Base-by-base conservation (phyloP, 2,329 filamentous ascomycete genomes). In the Aspergillus sclerotialis region DNA sequence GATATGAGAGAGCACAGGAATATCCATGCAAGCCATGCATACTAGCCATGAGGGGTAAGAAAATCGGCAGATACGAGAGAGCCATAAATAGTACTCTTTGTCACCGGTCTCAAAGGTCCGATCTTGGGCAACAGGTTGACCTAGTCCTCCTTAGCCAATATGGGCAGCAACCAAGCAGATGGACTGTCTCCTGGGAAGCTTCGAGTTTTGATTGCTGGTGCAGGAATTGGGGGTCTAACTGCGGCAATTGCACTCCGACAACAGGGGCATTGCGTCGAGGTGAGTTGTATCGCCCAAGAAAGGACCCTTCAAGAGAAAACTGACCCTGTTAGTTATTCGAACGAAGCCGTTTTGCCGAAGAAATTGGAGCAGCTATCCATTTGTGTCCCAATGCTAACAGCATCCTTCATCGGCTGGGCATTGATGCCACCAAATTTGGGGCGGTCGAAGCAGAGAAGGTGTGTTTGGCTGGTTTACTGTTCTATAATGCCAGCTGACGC, bases 291-390 rank as follows among this genome's bases (percentile, higher is more conserved):
- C 5, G 8, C 4, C 23, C 8, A 2, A 4, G 4, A 24, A 24
- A 4, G 4, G n/a, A 24, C 23, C 8, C 23, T 24, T 4, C 8
- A 4, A 9, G 23, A 24, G 4, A 24, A 24, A 24, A 27, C 30
- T 36, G 12, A 39, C 14, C 7, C 4, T 11, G 14, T 3, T 34
- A 75, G 69, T 39, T 78, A 0, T 72, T 67, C 32, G 76, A 80
- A 43, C 69, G 75, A 48, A 78, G 75, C 0, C 60, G 61, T 2
- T 69, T 79, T 21, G 68, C 70, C 11, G 69, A 62, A 32, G 76
- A 80, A 52, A 57, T 67, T 1, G 78, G 77, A 0, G 76, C 78
- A 3, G 77, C 77, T 0, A 68, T 82, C n/a, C 76, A 81, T 46
- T 51, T 82, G 4, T 69, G 73, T 0, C 76, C 79, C 1, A 83